These are phyloP conservation scores for Aspergillus oerlinghausenensis DNA, from an alignment of 2,329 filamentous ascomycete genomes.

Conservation along the genomic window DNA sequence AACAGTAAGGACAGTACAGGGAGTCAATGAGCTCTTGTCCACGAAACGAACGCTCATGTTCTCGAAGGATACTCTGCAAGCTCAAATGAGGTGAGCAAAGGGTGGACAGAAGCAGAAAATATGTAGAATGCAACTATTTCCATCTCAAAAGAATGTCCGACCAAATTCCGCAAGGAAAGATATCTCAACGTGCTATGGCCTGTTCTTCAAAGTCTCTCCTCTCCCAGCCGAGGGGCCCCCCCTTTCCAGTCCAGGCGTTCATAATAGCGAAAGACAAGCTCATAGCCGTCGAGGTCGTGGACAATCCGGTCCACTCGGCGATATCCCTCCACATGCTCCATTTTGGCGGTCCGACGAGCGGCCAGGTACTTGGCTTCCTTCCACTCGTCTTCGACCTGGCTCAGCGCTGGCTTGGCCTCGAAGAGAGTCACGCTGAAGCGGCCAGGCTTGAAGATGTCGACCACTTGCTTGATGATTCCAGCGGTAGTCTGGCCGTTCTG, in stretches of 20 bases:
- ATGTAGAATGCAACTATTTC: neutral
- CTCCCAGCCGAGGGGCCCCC: constrained; percentile 59
- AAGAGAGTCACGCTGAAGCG: constrained; percentile 96
- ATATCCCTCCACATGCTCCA: constrained; percentile 82
- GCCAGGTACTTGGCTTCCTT: constrained; percentile 39
- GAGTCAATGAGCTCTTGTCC: neutral
- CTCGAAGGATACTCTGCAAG: neutral
- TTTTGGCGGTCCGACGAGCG: constrained; percentile 46
- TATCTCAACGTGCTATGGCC: neutral
- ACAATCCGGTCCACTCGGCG: constrained; percentile 89
- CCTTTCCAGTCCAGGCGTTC: constrained; percentile 79
- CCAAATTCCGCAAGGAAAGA: neutral
- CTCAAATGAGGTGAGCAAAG: neutral
- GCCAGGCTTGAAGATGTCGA: constrained; percentile 94
- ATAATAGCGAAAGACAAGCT: constrained; percentile 94
- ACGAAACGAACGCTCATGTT: neutral
- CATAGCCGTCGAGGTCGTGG: constrained; percentile 95
- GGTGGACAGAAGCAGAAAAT: neutral
- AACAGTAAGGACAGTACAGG: neutral
- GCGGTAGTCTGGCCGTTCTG: constrained; percentile 84
- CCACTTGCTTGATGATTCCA: constrained; percentile 89
- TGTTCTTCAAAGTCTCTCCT: constrained; percentile 32
- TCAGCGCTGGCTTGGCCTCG: constrained; percentile 67
- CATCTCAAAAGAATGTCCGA: neutral
- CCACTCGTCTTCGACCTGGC: constrained; percentile 27